Conservation (phyloP, 495 filamentous ascomycete genomes). For the Aspergillus baeticus region DNA sequence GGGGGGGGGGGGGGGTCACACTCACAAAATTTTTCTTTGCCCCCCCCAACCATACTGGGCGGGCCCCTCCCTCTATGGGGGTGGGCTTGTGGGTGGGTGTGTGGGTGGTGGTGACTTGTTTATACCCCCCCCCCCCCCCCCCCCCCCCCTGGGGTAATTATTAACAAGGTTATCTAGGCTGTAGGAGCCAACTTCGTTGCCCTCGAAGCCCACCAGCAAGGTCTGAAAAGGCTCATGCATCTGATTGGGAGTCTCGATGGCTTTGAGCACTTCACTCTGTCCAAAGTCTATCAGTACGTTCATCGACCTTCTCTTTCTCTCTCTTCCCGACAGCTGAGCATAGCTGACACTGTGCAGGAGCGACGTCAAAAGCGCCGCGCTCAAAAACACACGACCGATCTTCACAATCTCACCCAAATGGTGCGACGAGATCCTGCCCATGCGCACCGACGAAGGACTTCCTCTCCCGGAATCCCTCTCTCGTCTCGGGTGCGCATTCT, state of each 20-base stretch:
- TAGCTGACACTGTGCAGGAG: not conserved
- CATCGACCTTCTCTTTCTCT: not conserved
- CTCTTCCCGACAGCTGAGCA: not conserved
- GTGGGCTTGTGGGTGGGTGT: no score
- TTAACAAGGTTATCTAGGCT: not conserved
- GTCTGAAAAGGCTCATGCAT: not conserved
- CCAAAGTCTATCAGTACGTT: conserved; percentile 4
- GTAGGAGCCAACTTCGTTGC: not conserved
- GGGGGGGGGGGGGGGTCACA: no score
- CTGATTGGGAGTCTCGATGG: not conserved
- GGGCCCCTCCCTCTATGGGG: no score
- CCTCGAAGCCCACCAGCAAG: not conserved
- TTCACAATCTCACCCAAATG: not conserved
- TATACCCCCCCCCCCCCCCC: no score
- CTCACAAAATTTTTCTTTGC: no score
- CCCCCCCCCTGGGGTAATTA: no score
- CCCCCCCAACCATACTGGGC: no score
- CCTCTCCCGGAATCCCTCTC: not conserved
- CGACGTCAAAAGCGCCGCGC: conserved; percentile 1
- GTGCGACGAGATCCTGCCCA: not conserved
- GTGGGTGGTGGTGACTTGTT: no score
- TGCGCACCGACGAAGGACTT: not conserved
- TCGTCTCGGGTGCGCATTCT: not conserved
- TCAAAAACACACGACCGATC: not conserved
- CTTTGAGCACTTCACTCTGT: conserved; percentile 1